These are phyloP conservation scores for Prasinococcaceae sp. DNA, from an alignment of 139 green algal genomes.

Conservation along the genomic window DNA sequence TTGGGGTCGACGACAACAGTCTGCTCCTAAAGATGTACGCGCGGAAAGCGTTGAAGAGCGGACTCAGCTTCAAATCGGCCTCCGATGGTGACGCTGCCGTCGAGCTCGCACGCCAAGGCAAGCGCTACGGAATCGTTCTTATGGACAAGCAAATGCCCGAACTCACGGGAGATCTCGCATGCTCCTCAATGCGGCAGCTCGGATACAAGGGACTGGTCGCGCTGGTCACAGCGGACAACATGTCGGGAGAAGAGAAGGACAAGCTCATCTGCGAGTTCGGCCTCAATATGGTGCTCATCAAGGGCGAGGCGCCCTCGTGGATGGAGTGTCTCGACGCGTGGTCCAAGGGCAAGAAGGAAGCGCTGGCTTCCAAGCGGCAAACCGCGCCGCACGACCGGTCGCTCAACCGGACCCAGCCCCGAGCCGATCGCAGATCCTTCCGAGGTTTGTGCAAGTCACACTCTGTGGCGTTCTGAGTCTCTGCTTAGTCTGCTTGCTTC, in stretches of 20 bases:
- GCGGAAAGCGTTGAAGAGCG: background rate
- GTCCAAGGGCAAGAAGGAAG: too few relatives aligned
- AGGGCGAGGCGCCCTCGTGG: background rate
- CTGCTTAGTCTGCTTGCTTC: too few relatives aligned
- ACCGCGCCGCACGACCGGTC: too few relatives aligned
- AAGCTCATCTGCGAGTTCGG: background rate
- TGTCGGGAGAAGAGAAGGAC: background rate
- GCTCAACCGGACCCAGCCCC: too few relatives aligned
- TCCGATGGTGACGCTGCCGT: background rate
- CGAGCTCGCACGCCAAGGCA: background rate
- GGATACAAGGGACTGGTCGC: background rate
- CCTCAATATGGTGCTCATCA: background rate
- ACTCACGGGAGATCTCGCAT: background rate
- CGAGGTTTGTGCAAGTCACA: too few relatives aligned
- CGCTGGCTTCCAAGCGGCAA: too few relatives aligned
- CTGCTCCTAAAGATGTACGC: background rate
- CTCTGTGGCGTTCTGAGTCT: too few relatives aligned
- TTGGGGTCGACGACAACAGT: background rate
- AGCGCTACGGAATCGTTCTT: background rate
- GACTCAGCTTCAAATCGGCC: background rate
- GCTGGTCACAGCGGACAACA: background rate
- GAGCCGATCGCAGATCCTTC: too few relatives aligned
- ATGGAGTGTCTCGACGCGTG: too few relatives aligned
- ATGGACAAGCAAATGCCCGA: background rate
- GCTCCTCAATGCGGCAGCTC: too few relatives aligned